A percentile compares a stretch with the other conserved stretches of the same genome.
phyloP scores from a whole-genome alignment of 2,329 filamentous ascomycete species.

The Daldinia eschscholtzii region DNA sequence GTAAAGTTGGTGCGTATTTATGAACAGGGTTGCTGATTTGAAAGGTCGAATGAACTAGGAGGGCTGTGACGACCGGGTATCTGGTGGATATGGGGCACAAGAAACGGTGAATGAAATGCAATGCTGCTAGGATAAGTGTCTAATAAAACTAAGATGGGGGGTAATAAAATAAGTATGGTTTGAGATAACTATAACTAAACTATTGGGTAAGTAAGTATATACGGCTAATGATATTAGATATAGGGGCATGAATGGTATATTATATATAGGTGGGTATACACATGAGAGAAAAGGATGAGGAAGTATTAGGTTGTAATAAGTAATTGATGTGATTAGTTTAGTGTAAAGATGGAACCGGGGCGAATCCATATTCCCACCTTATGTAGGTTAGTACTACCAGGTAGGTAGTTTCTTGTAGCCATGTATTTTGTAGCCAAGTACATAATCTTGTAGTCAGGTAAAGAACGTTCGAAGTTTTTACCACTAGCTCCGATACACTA shows the following conservation, averaged over 20 bases:
- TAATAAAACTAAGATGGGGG: neutral
- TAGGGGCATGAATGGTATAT: neutral
- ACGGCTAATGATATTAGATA: neutral
- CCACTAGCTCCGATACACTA: constrained; percentile 2
- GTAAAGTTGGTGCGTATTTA: neutral
- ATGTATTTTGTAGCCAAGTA: constrained; percentile 7
- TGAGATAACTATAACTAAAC: neutral
- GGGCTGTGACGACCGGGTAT: neutral
- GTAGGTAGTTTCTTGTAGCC: constrained; percentile 1
- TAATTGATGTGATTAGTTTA: neutral
- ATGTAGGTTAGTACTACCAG: no score
- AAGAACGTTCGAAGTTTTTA: constrained; percentile 8
- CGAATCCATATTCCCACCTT: constrained; percentile 17
- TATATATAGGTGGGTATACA: constrained; percentile 2
- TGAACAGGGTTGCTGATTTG: neutral
- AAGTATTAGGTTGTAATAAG: neutral
- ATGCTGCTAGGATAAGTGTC: neutral
- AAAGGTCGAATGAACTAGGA: neutral
- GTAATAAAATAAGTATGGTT: neutral
- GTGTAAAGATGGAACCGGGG: neutral
- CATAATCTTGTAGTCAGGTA: neutral
- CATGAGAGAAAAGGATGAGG: constrained; percentile 4
- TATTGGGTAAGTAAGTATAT: neutral
- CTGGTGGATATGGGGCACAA: neutral
- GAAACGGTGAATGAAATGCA: neutral